Percentiles rank a stretch among this genome's conserved stretches.
These are phyloP conservation scores for Malassezia dermatis DNA, from an alignment of 1,284 basidiomycete genomes.

Conservation along the genomic window DNA sequence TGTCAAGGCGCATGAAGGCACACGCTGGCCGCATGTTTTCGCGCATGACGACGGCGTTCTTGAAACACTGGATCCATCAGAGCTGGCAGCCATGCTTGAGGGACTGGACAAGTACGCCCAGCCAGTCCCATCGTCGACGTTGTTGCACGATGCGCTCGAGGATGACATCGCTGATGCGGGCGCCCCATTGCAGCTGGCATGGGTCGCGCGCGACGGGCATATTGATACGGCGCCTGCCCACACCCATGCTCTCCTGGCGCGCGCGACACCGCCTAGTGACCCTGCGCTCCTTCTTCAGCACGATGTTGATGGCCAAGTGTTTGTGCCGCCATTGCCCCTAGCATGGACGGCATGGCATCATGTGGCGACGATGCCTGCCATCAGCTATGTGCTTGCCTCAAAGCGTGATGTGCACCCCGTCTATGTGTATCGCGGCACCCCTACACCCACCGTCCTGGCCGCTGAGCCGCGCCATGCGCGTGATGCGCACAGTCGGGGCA, in stretches of 20 bases:
- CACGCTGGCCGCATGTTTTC: constrained; percentile 76
- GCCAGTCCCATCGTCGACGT: constrained; percentile 51
- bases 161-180: constrained; percentile 68
- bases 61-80: constrained; percentile 76
- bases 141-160: constrained; percentile 71
- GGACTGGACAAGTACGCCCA: constrained; percentile 70
- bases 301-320: constrained; percentile 71
- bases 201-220: constrained; percentile 51
- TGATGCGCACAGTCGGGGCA: background rate
- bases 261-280: background rate
- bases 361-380: constrained; percentile 67
- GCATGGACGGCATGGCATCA: constrained; percentile 58
- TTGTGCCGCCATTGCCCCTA: constrained; percentile 49
- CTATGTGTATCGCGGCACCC: constrained; percentile 13
- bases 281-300: constrained; percentile 59
- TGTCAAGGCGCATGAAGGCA: constrained; percentile 51
- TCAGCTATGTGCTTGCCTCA: constrained; percentile 85
- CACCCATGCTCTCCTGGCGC: constrained; percentile 5
- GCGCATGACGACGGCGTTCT: constrained; percentile 60
- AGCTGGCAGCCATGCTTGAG: constrained; percentile 67
- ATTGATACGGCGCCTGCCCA: background rate
- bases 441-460: background rate
- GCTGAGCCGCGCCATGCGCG: constrained; percentile 1
- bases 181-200: constrained; percentile 56
- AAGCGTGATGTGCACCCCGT: constrained; percentile 53